Conservation (phyloP, 305 asterid genomes). For the Nicotiana rustica region DNA sequence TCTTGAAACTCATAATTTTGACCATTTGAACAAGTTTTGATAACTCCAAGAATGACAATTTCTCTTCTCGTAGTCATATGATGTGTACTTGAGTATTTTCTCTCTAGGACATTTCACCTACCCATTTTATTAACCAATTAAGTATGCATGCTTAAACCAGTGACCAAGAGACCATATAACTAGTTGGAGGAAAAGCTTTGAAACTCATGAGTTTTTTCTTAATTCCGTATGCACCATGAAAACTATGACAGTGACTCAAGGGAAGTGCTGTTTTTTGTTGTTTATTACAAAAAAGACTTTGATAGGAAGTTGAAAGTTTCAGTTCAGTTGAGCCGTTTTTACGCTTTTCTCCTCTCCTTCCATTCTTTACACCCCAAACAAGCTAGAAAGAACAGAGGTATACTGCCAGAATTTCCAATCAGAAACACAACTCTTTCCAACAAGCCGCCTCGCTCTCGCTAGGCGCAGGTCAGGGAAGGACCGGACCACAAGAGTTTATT, state of each 20-base stretch:
- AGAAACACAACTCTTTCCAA: neutral
- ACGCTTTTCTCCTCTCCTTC: constrained; percentile 17
- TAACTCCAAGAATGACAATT: constrained; percentile 25
- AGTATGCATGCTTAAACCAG: constrained; percentile 8
- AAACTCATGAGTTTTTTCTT: neutral
- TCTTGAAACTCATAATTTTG: constrained; percentile 18
- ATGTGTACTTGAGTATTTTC: neutral
- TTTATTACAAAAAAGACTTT: constrained; percentile 31
- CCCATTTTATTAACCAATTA: constrained; percentile 24
- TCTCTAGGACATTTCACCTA: neutral
- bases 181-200: neutral
- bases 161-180: neutral
- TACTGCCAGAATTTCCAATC: constrained; percentile 30
- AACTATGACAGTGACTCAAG: constrained; percentile 16
- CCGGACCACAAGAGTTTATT: too few species aligned
- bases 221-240: neutral
- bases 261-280: constrained; percentile 29
- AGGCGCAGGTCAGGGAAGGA: too few species aligned
- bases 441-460: too few species aligned
- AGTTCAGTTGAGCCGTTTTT: constrained; percentile 6
- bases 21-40: constrained; percentile 25
- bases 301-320: constrained; percentile 29
- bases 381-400: constrained; percentile 4
- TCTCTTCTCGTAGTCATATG: neutral
- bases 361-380: constrained; percentile 14